These are phyloP conservation scores for Elongisporangium senticosum DNA, from an alignment of 352 stramenopile genomes.

Conservation along the genomic window DNA sequence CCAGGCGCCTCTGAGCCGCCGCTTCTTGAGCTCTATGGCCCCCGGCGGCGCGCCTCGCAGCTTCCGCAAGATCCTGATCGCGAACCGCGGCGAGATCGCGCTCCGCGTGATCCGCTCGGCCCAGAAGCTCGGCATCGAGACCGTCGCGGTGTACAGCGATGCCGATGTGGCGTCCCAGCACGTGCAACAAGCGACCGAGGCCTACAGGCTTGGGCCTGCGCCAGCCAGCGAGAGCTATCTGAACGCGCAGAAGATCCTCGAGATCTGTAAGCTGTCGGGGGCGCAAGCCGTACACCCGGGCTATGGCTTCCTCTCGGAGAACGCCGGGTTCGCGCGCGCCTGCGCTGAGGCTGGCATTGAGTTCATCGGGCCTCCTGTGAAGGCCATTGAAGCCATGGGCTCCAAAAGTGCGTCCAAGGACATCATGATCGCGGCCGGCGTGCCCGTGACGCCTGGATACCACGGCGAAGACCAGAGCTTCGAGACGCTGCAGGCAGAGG, in stretches of 20 bases:
- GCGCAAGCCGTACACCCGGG: conserved; percentile 86
- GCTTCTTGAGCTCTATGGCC: not conserved
- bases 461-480: conserved; percentile 86
- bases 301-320: conserved; percentile 91
- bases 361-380: conserved; percentile 87
- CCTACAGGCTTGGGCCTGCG: conserved; percentile 61
- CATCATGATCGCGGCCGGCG: conserved; percentile 85
- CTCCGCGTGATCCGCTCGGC: conserved; percentile 81
- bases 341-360: conserved; percentile 71
- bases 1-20: not conserved
- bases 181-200: conserved; percentile 69
- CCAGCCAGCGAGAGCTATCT: conserved; percentile 75
- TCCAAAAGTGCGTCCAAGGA: conserved; percentile 91
- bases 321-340: conserved; percentile 63
- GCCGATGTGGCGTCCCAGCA: conserved; percentile 75
- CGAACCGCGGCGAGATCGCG: conserved; percentile 90
- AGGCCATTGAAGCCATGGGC: conserved; percentile 89
- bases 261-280: conserved; percentile 51
- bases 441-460: conserved; percentile 88
- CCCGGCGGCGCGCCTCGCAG: conserved; percentile 14
- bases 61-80: conserved; percentile 90
- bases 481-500: conserved; percentile 67
- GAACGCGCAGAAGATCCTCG: conserved; percentile 70
- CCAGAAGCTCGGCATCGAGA: conserved; percentile 86
- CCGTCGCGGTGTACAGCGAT: conserved; percentile 89